Evolutionary conservation across 495 filamentous ascomycete species (phyloP).

Genomic region (Aeminium ludgeri): DNA sequence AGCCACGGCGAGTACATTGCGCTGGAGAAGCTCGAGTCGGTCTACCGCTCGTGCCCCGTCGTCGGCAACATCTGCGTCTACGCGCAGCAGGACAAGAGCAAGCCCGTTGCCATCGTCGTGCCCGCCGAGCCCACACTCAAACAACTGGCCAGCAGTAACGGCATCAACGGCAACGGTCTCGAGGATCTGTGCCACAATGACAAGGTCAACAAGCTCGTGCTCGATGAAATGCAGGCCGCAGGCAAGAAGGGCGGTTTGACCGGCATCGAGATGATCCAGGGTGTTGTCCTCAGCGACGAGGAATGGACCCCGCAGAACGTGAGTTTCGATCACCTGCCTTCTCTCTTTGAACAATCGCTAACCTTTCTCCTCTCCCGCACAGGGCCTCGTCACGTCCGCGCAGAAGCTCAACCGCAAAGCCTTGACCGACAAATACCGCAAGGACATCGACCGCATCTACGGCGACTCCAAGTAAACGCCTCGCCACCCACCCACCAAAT

Average conservation of each 20-base stretch:
- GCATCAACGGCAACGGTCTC: conserved; percentile 49
- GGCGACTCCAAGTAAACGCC: conserved; percentile 6
- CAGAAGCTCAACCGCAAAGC: conserved; percentile 59
- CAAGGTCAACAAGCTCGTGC: conserved; percentile 60
- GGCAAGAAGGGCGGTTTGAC: conserved; percentile 61
- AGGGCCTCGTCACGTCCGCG: conserved; percentile 55
- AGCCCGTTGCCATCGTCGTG: conserved; percentile 88
- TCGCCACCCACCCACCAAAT: too few relatives aligned
- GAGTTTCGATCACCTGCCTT: conserved; percentile 27
- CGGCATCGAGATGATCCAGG: conserved; percentile 83
- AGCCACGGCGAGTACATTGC: conserved; percentile 95
- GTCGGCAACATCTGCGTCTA: conserved; percentile 94
- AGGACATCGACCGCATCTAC: conserved; percentile 45
- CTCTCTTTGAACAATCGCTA: not conserved
- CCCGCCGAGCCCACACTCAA: conserved; percentile 72
- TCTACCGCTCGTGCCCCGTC: conserved; percentile 71
- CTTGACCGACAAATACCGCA: conserved; percentile 48
- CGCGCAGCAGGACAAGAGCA: conserved; percentile 60
- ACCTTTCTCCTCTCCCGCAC: not conserved
- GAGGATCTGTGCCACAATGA: conserved; percentile 72
- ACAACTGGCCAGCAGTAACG: conserved; percentile 59
- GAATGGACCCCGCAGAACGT: conserved; percentile 97
- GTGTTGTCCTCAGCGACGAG: conserved; percentile 82
- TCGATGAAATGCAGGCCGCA: conserved; percentile 62
- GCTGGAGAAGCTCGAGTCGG: conserved; percentile 92